A percentile compares a stretch with the other conserved stretches of the same genome.
Evolutionary conservation across 495 filamentous ascomycete species (phyloP).

Genomic region (Talaromyces thailandensis): DNA sequence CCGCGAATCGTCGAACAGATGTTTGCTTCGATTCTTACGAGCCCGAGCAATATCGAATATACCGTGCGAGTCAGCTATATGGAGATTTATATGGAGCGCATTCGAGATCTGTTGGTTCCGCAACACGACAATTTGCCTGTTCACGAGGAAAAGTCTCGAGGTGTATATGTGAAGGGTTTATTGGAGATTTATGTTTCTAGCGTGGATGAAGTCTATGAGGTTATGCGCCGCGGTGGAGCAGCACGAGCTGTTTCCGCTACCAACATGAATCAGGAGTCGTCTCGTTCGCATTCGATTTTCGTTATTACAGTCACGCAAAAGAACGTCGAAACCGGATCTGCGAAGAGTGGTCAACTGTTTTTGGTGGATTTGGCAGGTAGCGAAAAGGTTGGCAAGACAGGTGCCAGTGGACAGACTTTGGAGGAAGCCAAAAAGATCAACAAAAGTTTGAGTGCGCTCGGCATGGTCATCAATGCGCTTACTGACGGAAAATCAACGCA

Average conservation of each 20-base stretch:
- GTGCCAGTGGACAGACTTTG: slow-evolving; percentile 92
- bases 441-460: slow-evolving; percentile 93
- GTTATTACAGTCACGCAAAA: slow-evolving; percentile 96
- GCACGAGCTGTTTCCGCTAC: slow-evolving; percentile 93
- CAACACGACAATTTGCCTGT: slow-evolving; percentile 94
- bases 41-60: slow-evolving; percentile 92
- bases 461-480: slow-evolving; percentile 97
- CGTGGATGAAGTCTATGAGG: slow-evolving; percentile 92
- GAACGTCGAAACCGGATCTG: slow-evolving; percentile 92
- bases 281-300: slow-evolving; percentile 96
- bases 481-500: slow-evolving; percentile 98
- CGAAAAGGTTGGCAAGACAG: slow-evolving; percentile 98
- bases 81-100: slow-evolving; percentile 99
- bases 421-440: slow-evolving; percentile 99
- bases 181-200: slow-evolving; percentile 93
- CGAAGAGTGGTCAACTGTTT: slow-evolving; percentile 94
- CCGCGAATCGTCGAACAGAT: slow-evolving; percentile 97
- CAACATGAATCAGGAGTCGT: slow-evolving; percentile 99
- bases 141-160: slow-evolving; percentile 92
- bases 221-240: slow-evolving; percentile 86
- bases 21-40: slow-evolving; percentile 85
- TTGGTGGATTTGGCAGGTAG: slow-evolving; percentile 95
- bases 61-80: slow-evolving; percentile 97
- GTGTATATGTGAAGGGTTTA: slow-evolving; percentile 95
- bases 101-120: slow-evolving; percentile 84